phyloP scores from a whole-genome alignment of 306 rosid species.

The Dicorynia guianensis region DNA sequence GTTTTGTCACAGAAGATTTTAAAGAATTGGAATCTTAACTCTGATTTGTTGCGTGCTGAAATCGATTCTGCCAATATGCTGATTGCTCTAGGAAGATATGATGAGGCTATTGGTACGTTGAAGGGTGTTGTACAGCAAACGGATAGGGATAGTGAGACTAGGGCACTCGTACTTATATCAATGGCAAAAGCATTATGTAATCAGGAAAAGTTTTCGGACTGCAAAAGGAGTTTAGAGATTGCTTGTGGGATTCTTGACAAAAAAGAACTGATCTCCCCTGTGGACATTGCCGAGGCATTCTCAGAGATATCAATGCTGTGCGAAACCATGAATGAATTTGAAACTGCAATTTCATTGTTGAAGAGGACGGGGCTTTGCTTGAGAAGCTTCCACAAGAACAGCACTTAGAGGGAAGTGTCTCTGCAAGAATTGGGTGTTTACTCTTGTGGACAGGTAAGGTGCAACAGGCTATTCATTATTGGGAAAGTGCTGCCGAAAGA shows the following conservation, averaged over 20 bases:
- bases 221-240: constrained; percentile 79
- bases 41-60: constrained; percentile 79
- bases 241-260: constrained; percentile 83
- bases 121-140: constrained; percentile 66
- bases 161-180: constrained; percentile 79
- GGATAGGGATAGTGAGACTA: constrained; percentile 73
- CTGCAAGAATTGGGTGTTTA: constrained; percentile 94
- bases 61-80: constrained; percentile 92
- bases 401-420: constrained; percentile 87
- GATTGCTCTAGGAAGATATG: constrained; percentile 80
- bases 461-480: constrained; percentile 80
- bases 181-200: constrained; percentile 87
- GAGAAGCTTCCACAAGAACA: constrained; percentile 94
- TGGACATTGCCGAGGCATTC: constrained; percentile 88
- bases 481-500: constrained; percentile 91
- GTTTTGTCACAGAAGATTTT: constrained; percentile 71
- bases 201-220: constrained; percentile 72
- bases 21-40: constrained; percentile 83
- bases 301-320: constrained; percentile 87
- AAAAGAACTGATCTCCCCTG: constrained; percentile 62
- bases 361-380: constrained; percentile 74
- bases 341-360: constrained; percentile 81
- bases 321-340: constrained; percentile 91
- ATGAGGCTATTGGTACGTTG: constrained; percentile 80
- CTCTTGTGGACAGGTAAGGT: constrained; percentile 89